Evolutionary conservation across 805 yeast genomes (phyloP).

Genomic region (Blastobotrys parvus): DNA sequence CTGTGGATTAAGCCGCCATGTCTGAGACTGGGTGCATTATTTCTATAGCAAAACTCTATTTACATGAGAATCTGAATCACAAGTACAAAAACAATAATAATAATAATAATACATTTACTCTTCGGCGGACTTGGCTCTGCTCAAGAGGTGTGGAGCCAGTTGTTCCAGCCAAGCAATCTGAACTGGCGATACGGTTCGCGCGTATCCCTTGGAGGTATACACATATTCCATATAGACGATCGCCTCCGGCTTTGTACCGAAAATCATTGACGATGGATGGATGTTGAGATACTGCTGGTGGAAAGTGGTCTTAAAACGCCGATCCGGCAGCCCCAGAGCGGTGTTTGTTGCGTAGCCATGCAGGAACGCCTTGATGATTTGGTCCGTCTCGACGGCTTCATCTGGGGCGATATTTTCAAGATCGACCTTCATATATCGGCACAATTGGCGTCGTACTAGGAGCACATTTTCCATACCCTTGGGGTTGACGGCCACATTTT

Average conservation of each 20-base stretch:
- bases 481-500: constrained; percentile 61
- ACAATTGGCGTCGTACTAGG: constrained; percentile 67
- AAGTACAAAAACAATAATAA: too few species aligned
- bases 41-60: too few species aligned
- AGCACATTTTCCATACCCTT: constrained; percentile 74
- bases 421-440: constrained; percentile 49
- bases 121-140: too few species aligned
- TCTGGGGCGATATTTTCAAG: neutral
- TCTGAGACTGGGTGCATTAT: too few species aligned
- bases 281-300: constrained; percentile 68
- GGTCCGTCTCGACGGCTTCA: constrained; percentile 40
- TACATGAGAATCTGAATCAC: too few species aligned
- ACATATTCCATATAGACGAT: constrained; percentile 94
- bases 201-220: constrained; percentile 87
- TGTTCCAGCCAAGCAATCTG: constrained; percentile 83
- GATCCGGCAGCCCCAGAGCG: constrained; percentile 91
- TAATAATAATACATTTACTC: too few species aligned
- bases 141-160: constrained; percentile 57
- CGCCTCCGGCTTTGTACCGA: constrained; percentile 75
- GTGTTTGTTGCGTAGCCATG: constrained; percentile 80
- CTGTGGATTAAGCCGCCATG: too few species aligned
- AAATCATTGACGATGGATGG: constrained; percentile 84
- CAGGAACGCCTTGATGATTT: constrained; percentile 67
- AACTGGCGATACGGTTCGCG: constrained; percentile 75
- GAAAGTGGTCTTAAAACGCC: constrained; percentile 79